Conservation (phyloP, 495 filamentous ascomycete genomes). For the Schizothecium vesticola region DNA sequence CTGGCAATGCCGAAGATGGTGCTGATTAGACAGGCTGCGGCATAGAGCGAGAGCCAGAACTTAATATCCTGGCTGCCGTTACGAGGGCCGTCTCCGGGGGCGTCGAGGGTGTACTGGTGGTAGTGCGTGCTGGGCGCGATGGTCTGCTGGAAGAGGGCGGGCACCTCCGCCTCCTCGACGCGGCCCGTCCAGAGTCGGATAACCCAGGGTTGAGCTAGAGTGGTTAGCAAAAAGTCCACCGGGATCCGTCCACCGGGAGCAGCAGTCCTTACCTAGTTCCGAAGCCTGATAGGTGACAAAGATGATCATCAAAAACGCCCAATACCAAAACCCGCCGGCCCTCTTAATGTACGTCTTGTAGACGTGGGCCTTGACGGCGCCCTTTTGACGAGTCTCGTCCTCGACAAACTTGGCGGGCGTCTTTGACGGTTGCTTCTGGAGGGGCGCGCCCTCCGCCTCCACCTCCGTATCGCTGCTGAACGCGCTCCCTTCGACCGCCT, state of each 20-base stretch:
- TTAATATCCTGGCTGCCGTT: constrained; percentile 31
- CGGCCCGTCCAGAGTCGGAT: constrained; percentile 56
- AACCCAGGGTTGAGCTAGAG: constrained; percentile 51
- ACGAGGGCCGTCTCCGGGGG: neutral
- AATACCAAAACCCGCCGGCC: constrained; percentile 56
- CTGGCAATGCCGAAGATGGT: constrained; percentile 48
- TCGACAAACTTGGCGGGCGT: constrained; percentile 57
- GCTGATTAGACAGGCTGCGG: constrained; percentile 48
- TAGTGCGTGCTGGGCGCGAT: constrained; percentile 12
- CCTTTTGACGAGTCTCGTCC: constrained; percentile 60
- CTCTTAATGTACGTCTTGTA: constrained; percentile 57
- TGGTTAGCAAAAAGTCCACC: neutral
- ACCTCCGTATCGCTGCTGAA: constrained; percentile 22
- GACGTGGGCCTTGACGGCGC: constrained; percentile 52
- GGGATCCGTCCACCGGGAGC: no score
- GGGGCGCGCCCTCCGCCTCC: constrained; percentile 25
- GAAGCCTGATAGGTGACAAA: constrained; percentile 47
- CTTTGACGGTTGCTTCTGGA: constrained; percentile 34
- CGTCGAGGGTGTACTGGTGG: constrained; percentile 18
- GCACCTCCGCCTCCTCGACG: constrained; percentile 30
- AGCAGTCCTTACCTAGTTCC: constrained; percentile 31
- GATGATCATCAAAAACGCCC: constrained; percentile 44
- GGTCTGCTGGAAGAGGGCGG: constrained; percentile 10
- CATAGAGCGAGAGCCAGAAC: constrained; percentile 61
- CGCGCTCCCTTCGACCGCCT: neutral